Percentiles rank a stretch among this genome's conserved stretches.
These are phyloP conservation scores for Leccinum arenicola DNA, from an alignment of 768 basidiomycete species.

Conservation along the genomic window DNA sequence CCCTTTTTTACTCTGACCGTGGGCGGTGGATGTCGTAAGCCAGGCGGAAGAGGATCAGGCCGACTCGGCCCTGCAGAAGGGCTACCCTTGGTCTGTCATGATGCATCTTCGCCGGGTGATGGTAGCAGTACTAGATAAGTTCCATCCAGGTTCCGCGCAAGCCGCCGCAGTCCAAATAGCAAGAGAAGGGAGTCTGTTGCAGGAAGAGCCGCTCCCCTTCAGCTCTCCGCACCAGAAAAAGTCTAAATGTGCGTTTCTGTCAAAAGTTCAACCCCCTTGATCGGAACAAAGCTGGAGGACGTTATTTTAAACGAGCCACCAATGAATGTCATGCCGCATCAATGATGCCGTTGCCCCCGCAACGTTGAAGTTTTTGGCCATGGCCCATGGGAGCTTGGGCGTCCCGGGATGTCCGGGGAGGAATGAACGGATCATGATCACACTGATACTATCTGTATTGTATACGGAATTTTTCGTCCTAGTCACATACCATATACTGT, in stretches of 20 bases:
- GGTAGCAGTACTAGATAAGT: not conserved
- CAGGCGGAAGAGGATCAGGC: not conserved
- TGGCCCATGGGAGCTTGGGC: not conserved
- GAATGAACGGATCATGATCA: not conserved
- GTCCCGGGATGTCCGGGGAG: not conserved
- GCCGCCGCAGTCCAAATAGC: not conserved
- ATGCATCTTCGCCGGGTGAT: not conserved
- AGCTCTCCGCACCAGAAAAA: constrained; percentile 9
- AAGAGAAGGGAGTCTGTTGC: not conserved
- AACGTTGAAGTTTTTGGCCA: not conserved
- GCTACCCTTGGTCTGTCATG: not conserved
- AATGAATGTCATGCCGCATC: not conserved
- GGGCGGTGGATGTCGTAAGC: constrained; percentile 4
- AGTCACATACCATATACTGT: not conserved
- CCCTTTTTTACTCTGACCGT: not conserved
- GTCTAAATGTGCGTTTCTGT: constrained; percentile 20
- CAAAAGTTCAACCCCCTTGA: constrained; percentile 3
- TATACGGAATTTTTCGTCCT: not conserved
- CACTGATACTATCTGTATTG: not conserved
- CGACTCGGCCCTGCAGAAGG: not conserved
- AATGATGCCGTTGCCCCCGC: not conserved
- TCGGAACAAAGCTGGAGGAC: not conserved
- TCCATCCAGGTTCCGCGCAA: not conserved
- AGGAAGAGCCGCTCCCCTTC: not conserved
- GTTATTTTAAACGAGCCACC: not conserved